phyloP scores from a whole-genome alignment of 306 rosid species.

The Canavalia gladiata region DNA sequence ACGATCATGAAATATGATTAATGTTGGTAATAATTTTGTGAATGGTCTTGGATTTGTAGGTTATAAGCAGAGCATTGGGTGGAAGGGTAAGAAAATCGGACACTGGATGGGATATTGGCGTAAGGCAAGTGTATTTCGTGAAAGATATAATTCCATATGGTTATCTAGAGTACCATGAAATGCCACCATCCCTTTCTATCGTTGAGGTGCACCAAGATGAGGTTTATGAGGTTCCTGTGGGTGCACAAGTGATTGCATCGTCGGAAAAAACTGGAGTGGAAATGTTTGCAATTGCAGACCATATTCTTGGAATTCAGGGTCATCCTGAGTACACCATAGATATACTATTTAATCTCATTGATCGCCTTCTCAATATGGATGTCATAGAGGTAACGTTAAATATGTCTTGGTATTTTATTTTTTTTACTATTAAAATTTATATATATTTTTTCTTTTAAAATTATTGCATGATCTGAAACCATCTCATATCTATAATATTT shows the following conservation, averaged over 20 bases:
- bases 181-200: conserved; percentile 57
- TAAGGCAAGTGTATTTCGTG: conserved; percentile 59
- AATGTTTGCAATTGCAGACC: conserved; percentile 65
- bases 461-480: too few relatives aligned
- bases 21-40: neutral
- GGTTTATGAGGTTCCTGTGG: conserved; percentile 70
- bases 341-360: conserved; percentile 64
- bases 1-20: neutral
- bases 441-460: too few relatives aligned
- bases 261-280: conserved; percentile 79
- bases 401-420: neutral
- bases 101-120: conserved; percentile 79
- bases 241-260: conserved; percentile 69
- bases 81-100: conserved; percentile 68
- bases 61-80: conserved; percentile 79
- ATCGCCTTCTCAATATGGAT: conserved; percentile 58
- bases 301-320: conserved; percentile 79
- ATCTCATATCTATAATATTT: too few relatives aligned
- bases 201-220: conserved; percentile 77
- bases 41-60: conserved; percentile 43
- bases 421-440: too few relatives aligned
- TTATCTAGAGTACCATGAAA: conserved; percentile 45
- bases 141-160: conserved; percentile 45
- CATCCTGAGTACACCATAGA: conserved; percentile 77
- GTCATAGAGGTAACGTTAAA: conserved; percentile 57